A percentile compares a stretch with the other conserved stretches of the same genome.
phyloP scores from a whole-genome alignment of 2,329 filamentous ascomycete species.

The Aureobasidium lini region DNA sequence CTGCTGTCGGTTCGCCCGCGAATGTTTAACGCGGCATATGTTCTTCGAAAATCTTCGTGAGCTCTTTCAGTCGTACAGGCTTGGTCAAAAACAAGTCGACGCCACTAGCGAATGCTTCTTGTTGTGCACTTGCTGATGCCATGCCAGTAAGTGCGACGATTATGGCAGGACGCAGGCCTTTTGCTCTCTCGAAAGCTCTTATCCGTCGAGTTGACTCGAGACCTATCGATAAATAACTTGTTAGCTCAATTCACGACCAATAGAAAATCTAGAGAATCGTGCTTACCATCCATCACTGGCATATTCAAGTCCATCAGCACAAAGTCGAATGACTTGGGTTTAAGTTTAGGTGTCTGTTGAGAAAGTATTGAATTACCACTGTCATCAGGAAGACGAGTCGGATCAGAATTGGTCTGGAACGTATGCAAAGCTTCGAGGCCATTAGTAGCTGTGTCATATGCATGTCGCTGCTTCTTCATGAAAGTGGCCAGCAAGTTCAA shows the following conservation, averaged over 20 bases:
- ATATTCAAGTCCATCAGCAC: conserved; percentile 37
- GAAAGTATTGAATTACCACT: not conserved
- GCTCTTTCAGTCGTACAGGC: conserved; percentile 31
- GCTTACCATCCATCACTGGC: conserved; percentile 11
- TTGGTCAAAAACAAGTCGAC: conserved; percentile 27
- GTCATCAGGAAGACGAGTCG: conserved; percentile 16
- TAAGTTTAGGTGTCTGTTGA: not conserved
- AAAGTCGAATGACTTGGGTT: conserved; percentile 25
- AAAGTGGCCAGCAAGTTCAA: conserved; percentile 21
- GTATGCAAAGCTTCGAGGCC: conserved; percentile 41
- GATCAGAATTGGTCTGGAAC: conserved; percentile 25
- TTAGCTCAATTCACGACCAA: too few species aligned
- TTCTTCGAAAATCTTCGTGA: conserved; percentile 30
- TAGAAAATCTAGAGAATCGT: too few species aligned
- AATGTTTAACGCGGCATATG: conserved; percentile 14
- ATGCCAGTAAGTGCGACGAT: conserved; percentile 28
- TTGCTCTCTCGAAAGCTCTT: conserved; percentile 2
- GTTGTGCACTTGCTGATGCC: conserved; percentile 23
- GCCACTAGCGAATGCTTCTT: conserved; percentile 24
- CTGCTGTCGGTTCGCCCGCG: not conserved
- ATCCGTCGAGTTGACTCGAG: conserved; percentile 9
- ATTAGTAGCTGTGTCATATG: conserved; percentile 30
- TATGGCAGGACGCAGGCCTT: conserved; percentile 14
- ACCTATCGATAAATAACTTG: not conserved
- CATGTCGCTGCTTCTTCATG: conserved; percentile 18